A percentile compares a stretch with the other conserved stretches of the same genome.
Evolutionary conservation across 2,329 filamentous ascomycete species (phyloP).

Genomic region (Amylocarpus encephaloides): DNA sequence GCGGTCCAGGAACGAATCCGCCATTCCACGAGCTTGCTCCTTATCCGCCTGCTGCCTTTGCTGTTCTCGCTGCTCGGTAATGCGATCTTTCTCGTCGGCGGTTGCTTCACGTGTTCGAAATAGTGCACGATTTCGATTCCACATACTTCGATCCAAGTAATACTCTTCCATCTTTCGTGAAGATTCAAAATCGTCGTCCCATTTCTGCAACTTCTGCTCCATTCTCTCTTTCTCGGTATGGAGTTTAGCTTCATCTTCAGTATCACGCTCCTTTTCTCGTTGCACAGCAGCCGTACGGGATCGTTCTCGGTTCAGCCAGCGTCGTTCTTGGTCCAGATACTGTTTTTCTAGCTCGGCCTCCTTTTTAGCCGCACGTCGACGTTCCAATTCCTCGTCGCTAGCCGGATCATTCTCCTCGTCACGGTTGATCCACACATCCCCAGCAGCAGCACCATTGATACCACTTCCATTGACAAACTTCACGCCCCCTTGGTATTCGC

Average conservation of each 20-base stretch:
- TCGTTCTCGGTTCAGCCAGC: slow-evolving; percentile 85
- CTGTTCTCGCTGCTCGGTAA: slow-evolving; percentile 68
- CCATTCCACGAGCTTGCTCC: slow-evolving; percentile 76
- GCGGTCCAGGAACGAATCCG: slow-evolving; percentile 82
- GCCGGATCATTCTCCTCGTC: slow-evolving; percentile 86
- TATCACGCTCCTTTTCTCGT: slow-evolving; percentile 75
- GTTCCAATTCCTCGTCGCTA: slow-evolving; percentile 79
- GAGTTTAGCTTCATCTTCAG: slow-evolving; percentile 61
- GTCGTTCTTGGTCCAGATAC: slow-evolving; percentile 78
- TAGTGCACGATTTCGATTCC: slow-evolving; percentile 72
- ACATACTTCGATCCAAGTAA: slow-evolving; percentile 78
- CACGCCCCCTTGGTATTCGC: slow-evolving; percentile 70
- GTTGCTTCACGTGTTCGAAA: slow-evolving; percentile 69
- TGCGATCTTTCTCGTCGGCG: slow-evolving; percentile 76
- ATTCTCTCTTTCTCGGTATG: slow-evolving; percentile 60
- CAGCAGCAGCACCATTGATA: slow-evolving; percentile 48
- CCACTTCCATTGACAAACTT: slow-evolving; percentile 76
- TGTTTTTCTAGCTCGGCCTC: slow-evolving; percentile 71
- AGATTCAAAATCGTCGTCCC: slow-evolving; percentile 84
- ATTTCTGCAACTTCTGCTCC: slow-evolving; percentile 67
- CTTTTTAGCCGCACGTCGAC: slow-evolving; percentile 62
- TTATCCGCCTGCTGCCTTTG: slow-evolving; percentile 63
- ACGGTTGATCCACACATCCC: slow-evolving; percentile 46
- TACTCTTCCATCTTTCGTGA: slow-evolving; percentile 69
- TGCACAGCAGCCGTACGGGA: slow-evolving; percentile 78